A percentile compares a stretch with the other conserved stretches of the same genome.
Conservation (phyloP, 2,329 filamentous ascomycete genomes). For the Stagonosporopsis tanaceti region DNA sequence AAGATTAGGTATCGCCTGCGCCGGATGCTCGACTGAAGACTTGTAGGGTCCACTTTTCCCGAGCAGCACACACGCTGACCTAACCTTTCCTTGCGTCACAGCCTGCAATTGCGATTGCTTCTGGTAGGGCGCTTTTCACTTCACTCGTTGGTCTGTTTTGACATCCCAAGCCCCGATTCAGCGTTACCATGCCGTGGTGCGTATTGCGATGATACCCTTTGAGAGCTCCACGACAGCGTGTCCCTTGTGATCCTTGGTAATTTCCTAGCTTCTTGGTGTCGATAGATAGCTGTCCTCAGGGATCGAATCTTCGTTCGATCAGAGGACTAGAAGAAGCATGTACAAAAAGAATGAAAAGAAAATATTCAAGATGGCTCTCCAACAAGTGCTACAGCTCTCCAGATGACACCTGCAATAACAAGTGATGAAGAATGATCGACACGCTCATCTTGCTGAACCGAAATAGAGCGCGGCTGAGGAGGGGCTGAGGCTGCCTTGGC, state of each 20-base stretch:
- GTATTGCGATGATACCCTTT: conserved; percentile 40
- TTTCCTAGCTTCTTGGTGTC: conserved; percentile 20
- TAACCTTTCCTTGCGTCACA: conserved; percentile 27
- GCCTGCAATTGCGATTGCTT: conserved; percentile 8
- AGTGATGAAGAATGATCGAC: background rate
- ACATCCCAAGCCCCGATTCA: conserved; percentile 13
- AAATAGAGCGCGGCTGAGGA: conserved; percentile 22
- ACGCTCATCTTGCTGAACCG: background rate
- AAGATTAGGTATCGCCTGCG: conserved; percentile 19
- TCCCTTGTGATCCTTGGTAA: conserved; percentile 14
- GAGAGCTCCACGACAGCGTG: conserved; percentile 21
- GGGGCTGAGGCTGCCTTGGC: conserved; percentile 33
- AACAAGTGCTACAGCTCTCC: background rate
- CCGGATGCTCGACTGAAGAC: conserved; percentile 2
- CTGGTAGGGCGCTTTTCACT: conserved; percentile 32
- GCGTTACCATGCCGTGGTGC: conserved; percentile 23
- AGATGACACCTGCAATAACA: conserved; percentile 1
- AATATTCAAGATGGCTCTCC: background rate
- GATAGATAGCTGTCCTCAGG: conserved; percentile 12
- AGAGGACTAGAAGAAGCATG: conserved; percentile 25
- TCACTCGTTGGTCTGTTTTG: conserved; percentile 3
- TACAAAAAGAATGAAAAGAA: conserved; percentile 27
- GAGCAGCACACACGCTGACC: conserved; percentile 14
- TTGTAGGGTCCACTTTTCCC: conserved; percentile 20
- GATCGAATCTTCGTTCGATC: background rate